phyloP scores from a whole-genome alignment of 768 basidiomycete genomes.

The Mycena galericulata region DNA sequence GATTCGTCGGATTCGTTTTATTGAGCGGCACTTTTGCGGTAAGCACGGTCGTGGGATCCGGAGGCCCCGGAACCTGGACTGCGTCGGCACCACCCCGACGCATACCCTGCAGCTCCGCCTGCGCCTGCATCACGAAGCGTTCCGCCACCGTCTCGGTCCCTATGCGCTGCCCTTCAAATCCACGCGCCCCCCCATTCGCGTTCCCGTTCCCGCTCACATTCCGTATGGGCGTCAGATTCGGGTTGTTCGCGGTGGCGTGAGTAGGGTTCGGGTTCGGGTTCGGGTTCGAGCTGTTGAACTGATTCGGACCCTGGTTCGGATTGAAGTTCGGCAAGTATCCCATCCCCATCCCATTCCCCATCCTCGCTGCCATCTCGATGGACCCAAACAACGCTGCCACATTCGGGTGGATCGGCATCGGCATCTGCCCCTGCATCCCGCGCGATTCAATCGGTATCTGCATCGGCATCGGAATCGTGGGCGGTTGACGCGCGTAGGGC shows the following conservation, averaged over 20 bases:
- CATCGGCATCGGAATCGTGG: too few species aligned
- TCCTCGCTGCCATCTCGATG: not conserved
- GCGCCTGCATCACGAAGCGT: not conserved
- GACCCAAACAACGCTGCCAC: constrained; percentile 12
- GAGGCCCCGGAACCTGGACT: too few species aligned
- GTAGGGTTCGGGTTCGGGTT: not conserved
- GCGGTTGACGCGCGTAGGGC: constrained; percentile 20
- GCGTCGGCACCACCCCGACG: too few species aligned
- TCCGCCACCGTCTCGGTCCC: not conserved
- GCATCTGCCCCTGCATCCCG: too few species aligned
- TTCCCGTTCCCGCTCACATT: too few species aligned
- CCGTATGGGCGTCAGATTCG: too few species aligned
- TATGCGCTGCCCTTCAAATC: not conserved
- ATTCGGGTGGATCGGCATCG: constrained; percentile 7
- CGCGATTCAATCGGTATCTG: too few species aligned
- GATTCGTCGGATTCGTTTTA: not conserved
- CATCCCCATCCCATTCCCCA: too few species aligned
- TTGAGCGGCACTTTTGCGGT: not conserved
- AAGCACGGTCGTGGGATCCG: too few species aligned
- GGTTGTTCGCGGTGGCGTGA: too few species aligned
- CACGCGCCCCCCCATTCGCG: not conserved
- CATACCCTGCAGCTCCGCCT: not conserved
- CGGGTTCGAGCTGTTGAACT: constrained; percentile 8
- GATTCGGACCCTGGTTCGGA: not conserved
- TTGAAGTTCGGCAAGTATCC: too few species aligned